Evolutionary conservation across 805 yeast genomes (phyloP).

Genomic region (Candida adriatica): DNA sequence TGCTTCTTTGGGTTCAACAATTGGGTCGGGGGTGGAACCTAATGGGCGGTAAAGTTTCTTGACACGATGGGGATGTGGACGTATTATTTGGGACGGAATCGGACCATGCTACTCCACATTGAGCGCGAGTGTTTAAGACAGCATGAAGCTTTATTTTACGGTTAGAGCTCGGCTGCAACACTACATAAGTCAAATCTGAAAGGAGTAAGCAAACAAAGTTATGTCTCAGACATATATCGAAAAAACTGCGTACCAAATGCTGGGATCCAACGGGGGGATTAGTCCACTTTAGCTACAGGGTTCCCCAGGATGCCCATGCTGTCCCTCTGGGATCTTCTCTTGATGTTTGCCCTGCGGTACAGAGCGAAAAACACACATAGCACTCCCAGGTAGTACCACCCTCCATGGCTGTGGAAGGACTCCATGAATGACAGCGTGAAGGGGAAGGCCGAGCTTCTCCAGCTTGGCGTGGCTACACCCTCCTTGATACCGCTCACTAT

Average conservation of each 20-base stretch:
- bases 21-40: neutral
- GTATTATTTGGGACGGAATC: too few species aligned
- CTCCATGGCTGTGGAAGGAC: slow-evolving; percentile 35
- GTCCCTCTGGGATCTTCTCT: slow-evolving; percentile 1
- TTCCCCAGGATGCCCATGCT: slow-evolving; percentile 11
- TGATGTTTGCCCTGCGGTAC: slow-evolving; percentile 1
- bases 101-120: too few species aligned
- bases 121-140: too few species aligned
- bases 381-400: slow-evolving; percentile 31
- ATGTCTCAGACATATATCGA: too few species aligned
- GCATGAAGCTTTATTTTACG: too few species aligned
- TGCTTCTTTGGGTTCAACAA: neutral
- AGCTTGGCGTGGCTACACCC: slow-evolving; percentile 21
- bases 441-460: slow-evolving; percentile 40
- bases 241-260: too few species aligned
- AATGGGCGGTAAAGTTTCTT: neutral
- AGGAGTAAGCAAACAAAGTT: too few species aligned
- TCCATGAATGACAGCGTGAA: slow-evolving; percentile 35
- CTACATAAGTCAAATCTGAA: too few species aligned
- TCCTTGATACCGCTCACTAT: slow-evolving; percentile 6
- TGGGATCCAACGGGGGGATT: too few species aligned
- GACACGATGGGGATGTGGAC: too few species aligned
- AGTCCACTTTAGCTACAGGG: slow-evolving; percentile 10
- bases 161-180: too few species aligned
- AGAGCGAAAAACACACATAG: slow-evolving; percentile 1